Evolutionary conservation across 306 rosid species (phyloP), one percentile per base, ranked within the genome.

Genomic region (Luffa acutangula): DNA sequence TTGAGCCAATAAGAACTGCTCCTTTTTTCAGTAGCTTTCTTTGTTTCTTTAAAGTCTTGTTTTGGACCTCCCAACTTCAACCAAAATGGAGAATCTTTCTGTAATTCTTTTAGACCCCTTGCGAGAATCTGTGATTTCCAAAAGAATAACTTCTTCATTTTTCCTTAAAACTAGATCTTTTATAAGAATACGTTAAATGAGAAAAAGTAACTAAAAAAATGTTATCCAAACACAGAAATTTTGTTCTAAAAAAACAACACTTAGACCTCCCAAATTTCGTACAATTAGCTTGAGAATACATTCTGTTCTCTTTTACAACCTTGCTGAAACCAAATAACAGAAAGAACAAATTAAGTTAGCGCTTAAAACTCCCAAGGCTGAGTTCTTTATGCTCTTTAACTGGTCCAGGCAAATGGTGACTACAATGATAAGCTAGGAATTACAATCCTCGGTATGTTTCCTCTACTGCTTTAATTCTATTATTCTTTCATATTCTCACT

Each of bases 361-460:
- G 13, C 33, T 43, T 20, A 42, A 4, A 71, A 71, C 41, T 2
- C 53, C 53, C 36, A 17, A 60, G 21, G 21, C 59, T 65, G 71
- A 80, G 83, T 77, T 75, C 86, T 82, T 12, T 49, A 54, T 72
- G 11, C 43, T 51, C 37, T 64, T 69, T 79, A 45, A 78, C 63
- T 93, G 81, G 58, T 76, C 42, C 37, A 86, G 87, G 90, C 86
- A 3, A 75, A 80, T 17, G 90, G 90, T 34, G 88, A 87, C 63
- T 85, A 80, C 88, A 84, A 83, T 10, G 85, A 83, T 62, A 87
- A 80, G 78, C 90, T 85, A 37, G 90, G 90, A 80, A 79, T 83
- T 42, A 87, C 90, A 46, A 87, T 87, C 43, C 90, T 87, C 5
- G 90, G 88, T 87, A 67, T 18, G 83, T 46, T 10, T 51, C 41